Percentiles rank a stretch among this genome's conserved stretches.
phyloP scores from a whole-genome alignment of 2,329 filamentous ascomycete genomes.

The Botryotinia globosa region DNA sequence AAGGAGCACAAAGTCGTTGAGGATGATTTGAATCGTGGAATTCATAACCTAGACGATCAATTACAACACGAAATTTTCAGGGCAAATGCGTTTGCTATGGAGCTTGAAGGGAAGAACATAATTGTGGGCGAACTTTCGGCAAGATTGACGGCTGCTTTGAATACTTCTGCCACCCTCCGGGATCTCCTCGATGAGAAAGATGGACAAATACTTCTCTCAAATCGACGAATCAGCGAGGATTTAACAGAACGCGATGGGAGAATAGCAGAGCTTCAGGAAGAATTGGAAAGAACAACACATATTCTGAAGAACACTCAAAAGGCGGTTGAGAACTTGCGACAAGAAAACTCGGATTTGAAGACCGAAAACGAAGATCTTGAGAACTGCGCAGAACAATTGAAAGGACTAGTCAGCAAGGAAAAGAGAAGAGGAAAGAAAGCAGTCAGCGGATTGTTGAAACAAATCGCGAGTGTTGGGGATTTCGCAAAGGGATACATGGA shows the following conservation, averaged over 20 bases:
- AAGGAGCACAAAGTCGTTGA: slow-evolving; percentile 32
- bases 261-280: slow-evolving; percentile 48
- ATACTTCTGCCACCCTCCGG: slow-evolving; percentile 43
- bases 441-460: slow-evolving; percentile 50
- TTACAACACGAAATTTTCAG: slow-evolving; percentile 40
- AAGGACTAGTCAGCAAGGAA: slow-evolving; percentile 48
- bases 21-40: slow-evolving; percentile 22
- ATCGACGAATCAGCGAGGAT: slow-evolving; percentile 43
- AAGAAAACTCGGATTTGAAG: slow-evolving; percentile 28
- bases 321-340: slow-evolving; percentile 8
- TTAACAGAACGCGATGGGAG: slow-evolving; percentile 52
- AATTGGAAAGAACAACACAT: slow-evolving; percentile 49
- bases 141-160: slow-evolving; percentile 44
- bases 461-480: slow-evolving; percentile 49
- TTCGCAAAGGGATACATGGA: slow-evolving; percentile 48
- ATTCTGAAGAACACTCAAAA: slow-evolving; percentile 38
- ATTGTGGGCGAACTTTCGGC: slow-evolving; percentile 45
- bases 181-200: slow-evolving; percentile 32
- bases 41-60: slow-evolving; percentile 33
- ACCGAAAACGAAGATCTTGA: slow-evolving; percentile 30
- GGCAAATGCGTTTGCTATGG: slow-evolving; percentile 32
- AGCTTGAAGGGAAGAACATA: slow-evolving; percentile 41
- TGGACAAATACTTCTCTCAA: neutral
- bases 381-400: slow-evolving; percentile 11
- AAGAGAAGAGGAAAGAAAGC: slow-evolving; percentile 46